Evolutionary conservation across 352 stramenopile species (phyloP).

Genomic region (Pythium brassicae): DNA sequence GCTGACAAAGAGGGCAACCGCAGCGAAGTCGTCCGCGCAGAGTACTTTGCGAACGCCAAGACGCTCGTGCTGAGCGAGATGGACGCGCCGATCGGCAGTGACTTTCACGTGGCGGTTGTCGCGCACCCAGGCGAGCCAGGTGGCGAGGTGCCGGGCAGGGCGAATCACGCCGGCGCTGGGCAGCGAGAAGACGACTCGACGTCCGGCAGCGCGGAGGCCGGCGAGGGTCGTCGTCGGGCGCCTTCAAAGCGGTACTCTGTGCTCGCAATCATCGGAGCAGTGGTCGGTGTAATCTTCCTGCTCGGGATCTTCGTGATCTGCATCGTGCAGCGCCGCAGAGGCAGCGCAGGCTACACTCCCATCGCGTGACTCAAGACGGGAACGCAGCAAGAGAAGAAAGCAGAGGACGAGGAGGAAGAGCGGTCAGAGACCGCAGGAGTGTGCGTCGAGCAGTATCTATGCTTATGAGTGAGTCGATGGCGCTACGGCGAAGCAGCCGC

Average conservation of each 20-base stretch:
- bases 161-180: slow-evolving; percentile 1
- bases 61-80: slow-evolving; percentile 57
- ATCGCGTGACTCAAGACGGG: slow-evolving; percentile 21
- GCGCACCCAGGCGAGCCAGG: slow-evolving; percentile 17
- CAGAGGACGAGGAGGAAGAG: neutral
- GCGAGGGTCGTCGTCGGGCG: slow-evolving; percentile 1
- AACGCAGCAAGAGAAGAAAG: neutral
- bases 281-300: slow-evolving; percentile 40
- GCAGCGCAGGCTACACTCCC: slow-evolving; percentile 33
- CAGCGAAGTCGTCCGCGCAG: slow-evolving; percentile 24
- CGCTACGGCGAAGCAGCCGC: neutral
- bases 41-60: slow-evolving; percentile 66
- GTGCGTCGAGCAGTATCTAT: neutral
- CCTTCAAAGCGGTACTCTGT: slow-evolving; percentile 18
- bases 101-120: slow-evolving; percentile 40
- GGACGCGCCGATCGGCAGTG: slow-evolving; percentile 33
- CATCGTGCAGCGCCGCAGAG: slow-evolving; percentile 30
- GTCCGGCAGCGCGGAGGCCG: neutral
- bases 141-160: slow-evolving; percentile 7
- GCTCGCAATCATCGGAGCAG: slow-evolving; percentile 37
- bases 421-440: neutral
- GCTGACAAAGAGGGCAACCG: neutral
- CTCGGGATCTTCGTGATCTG: slow-evolving; percentile 31
- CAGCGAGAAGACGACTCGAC: neutral
- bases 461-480: neutral